These are phyloP conservation scores for Angomonas deanei DNA, from an alignment of 208 protist species.

Conservation along the genomic window DNA sequence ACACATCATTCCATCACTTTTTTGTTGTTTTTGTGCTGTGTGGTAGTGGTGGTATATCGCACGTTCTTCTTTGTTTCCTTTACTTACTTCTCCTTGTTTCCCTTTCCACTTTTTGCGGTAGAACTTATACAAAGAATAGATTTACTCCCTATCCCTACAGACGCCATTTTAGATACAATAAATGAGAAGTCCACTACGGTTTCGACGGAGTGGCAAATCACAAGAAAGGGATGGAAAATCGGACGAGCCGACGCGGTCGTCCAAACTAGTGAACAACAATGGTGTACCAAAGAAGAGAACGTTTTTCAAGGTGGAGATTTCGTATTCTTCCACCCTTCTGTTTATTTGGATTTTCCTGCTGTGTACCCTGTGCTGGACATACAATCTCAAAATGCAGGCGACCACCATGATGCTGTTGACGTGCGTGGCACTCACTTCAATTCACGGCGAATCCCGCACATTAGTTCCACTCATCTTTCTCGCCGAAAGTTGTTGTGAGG, in stretches of 20 bases:
- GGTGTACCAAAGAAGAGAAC: neutral
- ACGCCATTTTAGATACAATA: too few relatives aligned
- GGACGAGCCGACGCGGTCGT: too few relatives aligned
- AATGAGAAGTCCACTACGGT: too few relatives aligned
- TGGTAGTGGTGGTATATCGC: too few relatives aligned
- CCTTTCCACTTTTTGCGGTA: too few relatives aligned
- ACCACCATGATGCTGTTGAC: slow-evolving; percentile 47
- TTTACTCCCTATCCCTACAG: too few relatives aligned
- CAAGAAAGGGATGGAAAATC: too few relatives aligned
- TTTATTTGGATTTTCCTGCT: slow-evolving; percentile 54
- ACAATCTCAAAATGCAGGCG: slow-evolving; percentile 31
- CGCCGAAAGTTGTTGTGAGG: slow-evolving; percentile 54
- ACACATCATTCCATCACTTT: slow-evolving; percentile 76
- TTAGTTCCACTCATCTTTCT: slow-evolving; percentile 80
- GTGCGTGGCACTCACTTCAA: slow-evolving; percentile 41
- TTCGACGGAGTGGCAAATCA: too few relatives aligned
- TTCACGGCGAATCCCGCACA: slow-evolving; percentile 71
- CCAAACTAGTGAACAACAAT: too few relatives aligned
- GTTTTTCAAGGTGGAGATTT: slow-evolving; percentile 43
- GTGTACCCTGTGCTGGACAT: slow-evolving; percentile 41
- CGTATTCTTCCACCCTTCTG: slow-evolving; percentile 81
- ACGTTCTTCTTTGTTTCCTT: too few relatives aligned
- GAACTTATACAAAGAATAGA: too few relatives aligned
- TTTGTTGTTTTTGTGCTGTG: slow-evolving; percentile 61
- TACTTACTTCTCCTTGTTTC: too few relatives aligned